Percentiles rank a stretch among this genome's conserved stretches.
Conservation (phyloP, 805 yeast genomes). For the Wickerhamiella allomyrinae region DNA sequence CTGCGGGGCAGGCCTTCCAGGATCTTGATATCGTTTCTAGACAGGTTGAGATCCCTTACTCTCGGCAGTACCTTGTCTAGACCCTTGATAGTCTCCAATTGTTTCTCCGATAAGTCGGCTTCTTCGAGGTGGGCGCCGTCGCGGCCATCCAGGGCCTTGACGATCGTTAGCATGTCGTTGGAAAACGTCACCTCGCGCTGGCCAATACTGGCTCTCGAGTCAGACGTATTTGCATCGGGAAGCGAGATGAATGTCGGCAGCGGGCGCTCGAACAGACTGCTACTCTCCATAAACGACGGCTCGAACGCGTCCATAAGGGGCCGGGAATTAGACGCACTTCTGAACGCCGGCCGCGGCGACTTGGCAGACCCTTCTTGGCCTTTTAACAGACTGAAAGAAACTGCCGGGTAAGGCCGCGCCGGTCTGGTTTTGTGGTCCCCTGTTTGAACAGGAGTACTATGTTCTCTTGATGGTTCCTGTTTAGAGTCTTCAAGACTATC, state of each 20-base stretch:
- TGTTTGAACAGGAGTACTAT: neutral
- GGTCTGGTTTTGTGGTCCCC: no score
- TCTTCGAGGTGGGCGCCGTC: constrained; percentile 5
- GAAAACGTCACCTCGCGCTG: constrained; percentile 8
- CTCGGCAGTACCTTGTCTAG: constrained; percentile 14
- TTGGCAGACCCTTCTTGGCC: no score
- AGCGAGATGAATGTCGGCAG: neutral
- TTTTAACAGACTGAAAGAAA: no score
- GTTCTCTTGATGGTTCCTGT: neutral
- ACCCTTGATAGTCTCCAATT: constrained; percentile 13
- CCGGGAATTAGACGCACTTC: no score
- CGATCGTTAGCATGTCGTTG: constrained; percentile 3
- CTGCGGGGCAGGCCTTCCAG: constrained; percentile 16
- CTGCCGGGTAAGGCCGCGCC: no score
- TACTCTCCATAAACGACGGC: neutral
- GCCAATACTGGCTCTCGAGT: neutral
- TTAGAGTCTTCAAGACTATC: neutral
- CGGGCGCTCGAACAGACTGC: neutral
- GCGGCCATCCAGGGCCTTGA: constrained; percentile 2
- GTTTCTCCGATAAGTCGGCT: constrained; percentile 12
- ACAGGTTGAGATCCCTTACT: constrained; percentile 9
- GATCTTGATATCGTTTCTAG: constrained; percentile 10
- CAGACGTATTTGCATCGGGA: neutral
- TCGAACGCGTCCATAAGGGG: neutral
- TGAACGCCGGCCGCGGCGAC: no score